Conservation (phyloP, 2,329 filamentous ascomycete genomes). For the Penicillium sp. region DNA sequence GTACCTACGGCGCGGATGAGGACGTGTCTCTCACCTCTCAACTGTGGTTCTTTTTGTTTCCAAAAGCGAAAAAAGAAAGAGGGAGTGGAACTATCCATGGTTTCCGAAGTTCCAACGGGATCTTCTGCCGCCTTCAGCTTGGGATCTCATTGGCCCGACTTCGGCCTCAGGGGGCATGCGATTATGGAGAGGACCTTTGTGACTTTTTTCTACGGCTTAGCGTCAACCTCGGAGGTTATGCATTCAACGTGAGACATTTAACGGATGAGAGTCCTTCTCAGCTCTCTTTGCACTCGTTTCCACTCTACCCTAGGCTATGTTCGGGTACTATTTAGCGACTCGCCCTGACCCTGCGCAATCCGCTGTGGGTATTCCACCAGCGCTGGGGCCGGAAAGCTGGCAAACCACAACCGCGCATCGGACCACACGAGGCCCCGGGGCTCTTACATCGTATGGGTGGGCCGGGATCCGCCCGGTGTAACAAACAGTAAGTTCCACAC, state of each 20-base stretch:
- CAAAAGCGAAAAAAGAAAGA: not conserved
- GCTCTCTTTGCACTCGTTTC: not conserved
- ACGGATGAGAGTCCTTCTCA: not conserved
- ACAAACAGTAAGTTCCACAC: not conserved
- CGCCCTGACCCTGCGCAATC: slow-evolving; percentile 2
- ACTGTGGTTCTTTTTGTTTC: not conserved
- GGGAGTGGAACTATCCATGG: slow-evolving; percentile 6
- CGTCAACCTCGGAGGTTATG: not conserved
- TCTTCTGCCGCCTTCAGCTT: slow-evolving; percentile 1
- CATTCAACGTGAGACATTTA: not conserved
- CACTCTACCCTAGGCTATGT: not conserved
- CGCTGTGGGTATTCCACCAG: slow-evolving; percentile 4
- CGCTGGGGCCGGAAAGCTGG: slow-evolving; percentile 3
- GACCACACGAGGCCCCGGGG: slow-evolving; percentile 8
- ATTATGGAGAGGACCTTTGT: not conserved
- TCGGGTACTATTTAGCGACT: not conserved
- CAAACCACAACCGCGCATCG: slow-evolving; percentile 15
- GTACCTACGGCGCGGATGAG: not conserved
- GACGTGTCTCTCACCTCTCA: not conserved
- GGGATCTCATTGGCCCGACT: slow-evolving; percentile 15
- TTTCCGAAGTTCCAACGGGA: slow-evolving; percentile 9
- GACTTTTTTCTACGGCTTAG: not conserved
- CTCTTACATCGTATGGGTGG: not conserved
- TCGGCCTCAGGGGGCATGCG: slow-evolving; percentile 8
- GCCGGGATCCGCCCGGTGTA: not conserved